A percentile compares a stretch with the other conserved stretches of the same genome.
These are phyloP conservation scores for Macadamia tetraphylla DNA, from an alignment of 164 flowering plant genomes.

Conservation along the genomic window DNA sequence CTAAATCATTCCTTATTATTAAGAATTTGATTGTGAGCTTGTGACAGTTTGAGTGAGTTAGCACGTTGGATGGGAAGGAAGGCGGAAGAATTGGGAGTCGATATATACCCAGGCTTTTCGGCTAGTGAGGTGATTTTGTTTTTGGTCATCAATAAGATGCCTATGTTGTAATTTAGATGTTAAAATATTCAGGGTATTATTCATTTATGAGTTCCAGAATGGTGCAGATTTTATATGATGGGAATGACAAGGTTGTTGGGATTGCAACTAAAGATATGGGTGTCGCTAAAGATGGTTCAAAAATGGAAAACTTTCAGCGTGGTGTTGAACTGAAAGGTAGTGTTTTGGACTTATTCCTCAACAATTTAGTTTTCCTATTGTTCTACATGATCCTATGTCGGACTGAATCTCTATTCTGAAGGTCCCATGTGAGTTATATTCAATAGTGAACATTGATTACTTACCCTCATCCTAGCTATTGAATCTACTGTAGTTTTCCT, in stretches of 20 bases:
- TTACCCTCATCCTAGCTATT: too few relatives aligned
- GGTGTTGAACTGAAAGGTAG: conserved; percentile 86
- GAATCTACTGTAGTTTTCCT: too few relatives aligned
- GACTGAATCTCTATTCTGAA: conserved; percentile 1
- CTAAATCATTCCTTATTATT: conserved; percentile 2
- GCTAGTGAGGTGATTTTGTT: conserved; percentile 74
- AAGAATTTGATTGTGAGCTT: neutral
- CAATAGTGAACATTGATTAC: too few relatives aligned
- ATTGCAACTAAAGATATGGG: conserved; percentile 96
- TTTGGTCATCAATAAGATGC: neutral
- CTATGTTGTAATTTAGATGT: neutral
- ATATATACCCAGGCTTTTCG: conserved; percentile 96
- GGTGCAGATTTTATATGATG: conserved; percentile 72
- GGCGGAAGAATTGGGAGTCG: conserved; percentile 95
- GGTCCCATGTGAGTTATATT: too few relatives aligned
- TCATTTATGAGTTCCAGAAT: conserved; percentile 15
- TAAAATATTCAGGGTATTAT: neutral
- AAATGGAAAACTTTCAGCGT: conserved; percentile 71
- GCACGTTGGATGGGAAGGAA: conserved; percentile 87
- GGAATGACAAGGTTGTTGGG: conserved; percentile 53
- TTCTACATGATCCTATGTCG: neutral
- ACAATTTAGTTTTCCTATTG: neutral
- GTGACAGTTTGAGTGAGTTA: conserved; percentile 77
- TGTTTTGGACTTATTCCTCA: conserved; percentile 8
- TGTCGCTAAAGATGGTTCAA: conserved; percentile 79